Evolutionary conservation across 495 filamentous ascomycete genomes (phyloP).

Genomic region (Neurospora sp.): DNA sequence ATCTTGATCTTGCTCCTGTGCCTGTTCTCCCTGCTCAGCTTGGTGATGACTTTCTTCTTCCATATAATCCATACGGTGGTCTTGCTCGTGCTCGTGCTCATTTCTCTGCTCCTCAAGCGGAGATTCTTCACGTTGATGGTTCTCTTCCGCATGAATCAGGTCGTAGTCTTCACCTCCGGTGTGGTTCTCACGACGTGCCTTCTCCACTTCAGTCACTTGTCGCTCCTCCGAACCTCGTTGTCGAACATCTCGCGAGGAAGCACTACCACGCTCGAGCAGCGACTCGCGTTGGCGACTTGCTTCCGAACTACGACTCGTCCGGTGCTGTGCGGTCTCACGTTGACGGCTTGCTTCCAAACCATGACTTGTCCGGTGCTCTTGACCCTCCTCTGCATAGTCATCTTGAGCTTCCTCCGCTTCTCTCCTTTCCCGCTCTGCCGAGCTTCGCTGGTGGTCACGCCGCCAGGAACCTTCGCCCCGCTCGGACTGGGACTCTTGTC

Average conservation of each 20-base stretch:
- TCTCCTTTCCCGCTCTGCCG: not conserved
- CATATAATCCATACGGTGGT: not conserved
- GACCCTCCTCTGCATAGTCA: not conserved
- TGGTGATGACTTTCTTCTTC: not conserved
- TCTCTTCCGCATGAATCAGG: not conserved
- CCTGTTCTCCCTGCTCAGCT: not conserved
- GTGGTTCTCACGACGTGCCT: not conserved
- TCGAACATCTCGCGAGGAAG: not conserved
- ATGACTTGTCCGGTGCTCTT: not conserved
- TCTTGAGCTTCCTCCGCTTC: not conserved
- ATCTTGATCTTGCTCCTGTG: conserved; percentile 1
- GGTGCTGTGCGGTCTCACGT: not conserved
- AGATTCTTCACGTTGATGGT: not conserved
- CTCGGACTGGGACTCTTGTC: not conserved
- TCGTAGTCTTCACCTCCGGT: not conserved
- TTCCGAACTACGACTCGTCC: not conserved
- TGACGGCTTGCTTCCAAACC: not conserved
- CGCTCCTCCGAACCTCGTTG: not conserved
- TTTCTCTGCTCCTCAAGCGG: conserved; percentile 4
- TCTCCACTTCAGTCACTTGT: not conserved
- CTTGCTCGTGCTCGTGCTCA: not conserved
- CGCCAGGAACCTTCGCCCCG: not conserved
- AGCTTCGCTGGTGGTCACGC: not conserved
- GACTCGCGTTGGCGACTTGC: not conserved
- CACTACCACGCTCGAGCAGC: not conserved